Conservation (phyloP, 257 asterid genomes). For the Scutellaria barbata region DNA sequence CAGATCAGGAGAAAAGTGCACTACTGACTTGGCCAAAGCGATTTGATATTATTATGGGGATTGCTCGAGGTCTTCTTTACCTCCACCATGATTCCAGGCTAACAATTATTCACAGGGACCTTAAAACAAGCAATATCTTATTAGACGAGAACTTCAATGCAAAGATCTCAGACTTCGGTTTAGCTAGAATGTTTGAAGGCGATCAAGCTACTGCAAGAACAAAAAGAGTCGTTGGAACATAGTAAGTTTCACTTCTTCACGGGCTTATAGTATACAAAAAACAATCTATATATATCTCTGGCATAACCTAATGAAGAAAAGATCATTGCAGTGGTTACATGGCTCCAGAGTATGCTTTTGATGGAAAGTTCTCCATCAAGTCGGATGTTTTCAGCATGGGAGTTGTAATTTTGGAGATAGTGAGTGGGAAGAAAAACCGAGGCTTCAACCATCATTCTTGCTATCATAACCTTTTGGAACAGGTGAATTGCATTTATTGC, state of each 20-base stretch:
- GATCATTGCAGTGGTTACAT: slow-evolving; percentile 34
- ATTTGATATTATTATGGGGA: slow-evolving; percentile 31
- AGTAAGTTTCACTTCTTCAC: neutral
- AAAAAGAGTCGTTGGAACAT: slow-evolving; percentile 33
- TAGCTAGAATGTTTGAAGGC: slow-evolving; percentile 33
- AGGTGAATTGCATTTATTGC: slow-evolving; percentile 9
- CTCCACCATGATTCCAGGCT: slow-evolving; percentile 40
- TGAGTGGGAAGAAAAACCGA: slow-evolving; percentile 32
- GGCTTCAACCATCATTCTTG: slow-evolving; percentile 9
- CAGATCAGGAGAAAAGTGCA: slow-evolving; percentile 24
- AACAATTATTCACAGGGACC: slow-evolving; percentile 34
- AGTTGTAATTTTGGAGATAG: slow-evolving; percentile 34
- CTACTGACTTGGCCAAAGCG: slow-evolving; percentile 29
- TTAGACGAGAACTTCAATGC: slow-evolving; percentile 31
- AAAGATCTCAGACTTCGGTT: slow-evolving; percentile 32
- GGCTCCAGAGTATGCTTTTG: slow-evolving; percentile 35
- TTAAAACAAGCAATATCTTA: slow-evolving; percentile 34
- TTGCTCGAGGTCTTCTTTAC: slow-evolving; percentile 37
- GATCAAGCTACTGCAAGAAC: slow-evolving; percentile 28
- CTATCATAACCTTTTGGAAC: slow-evolving; percentile 27
- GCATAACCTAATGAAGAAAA: neutral
- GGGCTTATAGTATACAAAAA: neutral
- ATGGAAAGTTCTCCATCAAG: slow-evolving; percentile 27
- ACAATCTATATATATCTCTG: neutral
- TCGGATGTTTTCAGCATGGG: slow-evolving; percentile 37